Percentiles rank a stretch among this genome's conserved stretches.
Conservation (phyloP, 2,329 filamentous ascomycete species). For the Didymella keratinophila region DNA sequence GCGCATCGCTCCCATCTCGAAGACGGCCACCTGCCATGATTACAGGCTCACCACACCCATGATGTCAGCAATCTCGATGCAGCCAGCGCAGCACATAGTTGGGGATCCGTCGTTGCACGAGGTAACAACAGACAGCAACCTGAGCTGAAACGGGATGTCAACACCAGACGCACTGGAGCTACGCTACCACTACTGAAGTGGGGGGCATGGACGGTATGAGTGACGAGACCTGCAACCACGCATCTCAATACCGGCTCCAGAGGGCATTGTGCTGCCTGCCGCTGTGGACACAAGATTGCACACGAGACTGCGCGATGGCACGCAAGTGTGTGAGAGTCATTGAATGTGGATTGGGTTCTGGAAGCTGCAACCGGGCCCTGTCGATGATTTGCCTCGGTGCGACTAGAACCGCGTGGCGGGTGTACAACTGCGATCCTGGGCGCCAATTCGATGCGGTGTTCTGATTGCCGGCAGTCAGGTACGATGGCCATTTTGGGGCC, state of each 20-base stretch:
- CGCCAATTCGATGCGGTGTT: conserved; percentile 1
- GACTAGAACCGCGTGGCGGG: background rate
- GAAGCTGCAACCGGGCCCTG: conserved; percentile 1
- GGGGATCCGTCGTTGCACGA: background rate
- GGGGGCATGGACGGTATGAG: background rate
- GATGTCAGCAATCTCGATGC: conserved; percentile 2
- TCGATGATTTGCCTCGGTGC: background rate
- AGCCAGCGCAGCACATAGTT: background rate
- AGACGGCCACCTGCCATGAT: background rate
- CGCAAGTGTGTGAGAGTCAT: background rate
- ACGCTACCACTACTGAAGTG: background rate
- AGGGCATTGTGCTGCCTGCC: background rate
- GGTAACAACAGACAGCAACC: background rate
- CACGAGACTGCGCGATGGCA: background rate
- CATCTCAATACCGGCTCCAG: background rate
- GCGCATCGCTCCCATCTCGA: conserved; percentile 7
- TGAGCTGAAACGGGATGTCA: background rate
- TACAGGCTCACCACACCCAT: background rate
- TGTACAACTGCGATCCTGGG: conserved; percentile 4
- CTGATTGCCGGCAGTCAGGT: background rate
- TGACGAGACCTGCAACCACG: background rate
- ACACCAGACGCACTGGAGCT: background rate
- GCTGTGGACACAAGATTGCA: background rate
- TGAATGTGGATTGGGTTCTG: background rate
- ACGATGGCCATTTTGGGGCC: background rate